phyloP scores from a whole-genome alignment of 306 rosid species.

The Fragaria ananassa region DNA sequence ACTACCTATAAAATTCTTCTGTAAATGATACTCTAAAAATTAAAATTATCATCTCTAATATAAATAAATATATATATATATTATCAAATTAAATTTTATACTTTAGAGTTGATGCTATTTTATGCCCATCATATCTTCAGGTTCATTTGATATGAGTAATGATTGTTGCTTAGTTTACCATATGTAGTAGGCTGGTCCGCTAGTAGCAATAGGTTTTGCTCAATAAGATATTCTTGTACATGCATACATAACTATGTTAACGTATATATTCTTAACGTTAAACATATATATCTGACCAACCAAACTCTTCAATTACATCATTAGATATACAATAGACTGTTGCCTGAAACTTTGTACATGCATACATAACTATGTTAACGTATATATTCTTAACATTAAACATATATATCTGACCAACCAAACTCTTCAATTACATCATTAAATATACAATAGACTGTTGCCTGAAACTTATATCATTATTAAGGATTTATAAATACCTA shows the following conservation, averaged over 20 bases:
- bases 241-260: background rate
- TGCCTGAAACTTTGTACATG: background rate
- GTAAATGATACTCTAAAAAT: background rate
- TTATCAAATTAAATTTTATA: background rate
- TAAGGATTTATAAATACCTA: background rate
- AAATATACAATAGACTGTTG: background rate
- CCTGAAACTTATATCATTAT: background rate
- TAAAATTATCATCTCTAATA: background rate
- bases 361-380: no score
- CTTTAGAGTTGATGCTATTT: background rate
- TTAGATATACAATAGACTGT: background rate
- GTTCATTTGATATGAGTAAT: background rate
- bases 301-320: background rate
- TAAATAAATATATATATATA: no score
- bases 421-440: background rate
- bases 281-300: background rate
- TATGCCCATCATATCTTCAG: background rate
- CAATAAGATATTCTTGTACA: background rate
- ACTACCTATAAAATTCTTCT: background rate
- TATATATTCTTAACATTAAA: no score
- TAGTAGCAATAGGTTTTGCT: background rate
- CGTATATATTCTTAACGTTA: no score
- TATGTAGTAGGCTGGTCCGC: background rate
- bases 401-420: background rate
- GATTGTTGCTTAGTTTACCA: background rate